These are phyloP conservation scores for Acacia crassicarpa DNA, from an alignment of 306 rosid genomes.

Conservation along the genomic window DNA sequence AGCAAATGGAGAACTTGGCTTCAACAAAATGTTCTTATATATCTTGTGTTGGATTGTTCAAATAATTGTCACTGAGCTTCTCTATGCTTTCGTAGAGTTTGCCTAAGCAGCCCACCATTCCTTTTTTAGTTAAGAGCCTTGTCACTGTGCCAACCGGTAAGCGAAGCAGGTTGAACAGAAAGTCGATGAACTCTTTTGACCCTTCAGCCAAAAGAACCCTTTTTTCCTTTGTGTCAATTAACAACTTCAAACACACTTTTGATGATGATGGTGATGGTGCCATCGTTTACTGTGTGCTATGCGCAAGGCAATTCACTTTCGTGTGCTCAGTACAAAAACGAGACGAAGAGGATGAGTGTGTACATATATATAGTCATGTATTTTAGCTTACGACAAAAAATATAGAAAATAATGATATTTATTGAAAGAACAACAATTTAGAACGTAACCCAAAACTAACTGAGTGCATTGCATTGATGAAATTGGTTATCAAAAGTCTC, in stretches of 20 bases:
- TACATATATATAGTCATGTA: no score
- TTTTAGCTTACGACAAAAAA: no score
- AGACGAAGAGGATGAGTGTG: no score
- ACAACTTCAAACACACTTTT: neutral
- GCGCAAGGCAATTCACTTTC: no score
- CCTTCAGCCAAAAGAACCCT: slow-evolving; percentile 55
- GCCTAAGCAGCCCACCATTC: slow-evolving; percentile 45
- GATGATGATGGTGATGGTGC: neutral
- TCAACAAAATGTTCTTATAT: slow-evolving; percentile 35
- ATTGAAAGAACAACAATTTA: no score
- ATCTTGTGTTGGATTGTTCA: slow-evolving; percentile 20
- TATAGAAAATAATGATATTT: no score
- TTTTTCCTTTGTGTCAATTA: neutral
- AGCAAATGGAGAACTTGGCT: neutral
- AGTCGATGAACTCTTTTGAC: slow-evolving; percentile 42
- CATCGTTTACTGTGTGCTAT: no score
- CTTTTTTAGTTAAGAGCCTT: slow-evolving; percentile 22
- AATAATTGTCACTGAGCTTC: slow-evolving; percentile 25
- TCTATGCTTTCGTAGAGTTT: slow-evolving; percentile 51
- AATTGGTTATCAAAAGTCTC: no score
- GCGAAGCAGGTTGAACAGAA: slow-evolving; percentile 41
- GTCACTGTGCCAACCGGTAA: slow-evolving; percentile 36
- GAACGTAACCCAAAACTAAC: no score
- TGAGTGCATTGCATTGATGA: no score
- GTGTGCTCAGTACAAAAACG: no score